Evolutionary conservation across 306 rosid genomes (phyloP), one percentile per base, ranked within the genome.

Genomic region (Cucurbita moschata): DNA sequence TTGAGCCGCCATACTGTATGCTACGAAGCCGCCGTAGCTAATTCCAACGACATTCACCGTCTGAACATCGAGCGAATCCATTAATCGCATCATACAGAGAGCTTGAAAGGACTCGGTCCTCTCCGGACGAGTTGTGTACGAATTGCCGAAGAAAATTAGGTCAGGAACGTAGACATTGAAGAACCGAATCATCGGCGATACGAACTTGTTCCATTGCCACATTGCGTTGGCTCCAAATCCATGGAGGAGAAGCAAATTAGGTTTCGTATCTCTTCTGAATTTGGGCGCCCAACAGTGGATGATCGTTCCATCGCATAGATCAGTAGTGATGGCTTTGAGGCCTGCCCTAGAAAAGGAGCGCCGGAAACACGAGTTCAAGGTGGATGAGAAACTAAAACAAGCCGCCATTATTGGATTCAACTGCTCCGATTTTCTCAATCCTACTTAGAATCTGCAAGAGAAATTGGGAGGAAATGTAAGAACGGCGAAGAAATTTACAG

Each of bases 161-260:
- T 91, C 97, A 0, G 97, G 97, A 7, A 91, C 92, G 62, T 82
- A 91, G 2, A 91, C 87, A 30, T 91, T 87, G 79, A 87, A 91
- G 0, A 57, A 72, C 0, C 75, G 1, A 6, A 76, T 77, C 50
- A 91, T 81, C 21, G 81, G 85, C 0, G 78, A 72, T 39, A 91
- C 72, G 72, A 81, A 86, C 4, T 87, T 90, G 7, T 87, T 85
- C 73, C 80, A 88, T 77, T 91, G 97, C 92, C 95, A 91, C 90
- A 84, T 91, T 3, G 97, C 97, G 2, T 85, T 88, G 64, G 96
- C 96, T 9, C 96, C 97, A 23, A 91, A 88, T 10, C 97, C 97
- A 12, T 91, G 97, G 23, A 91, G 50, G 4, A 91, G 86, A 47
- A 91, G 55, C 9, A 91, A 83, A 3, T 68, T 61, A 3, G 92